Conservation (phyloP, 805 yeast genomes). For the Dipodascopsis uninucleata region DNA sequence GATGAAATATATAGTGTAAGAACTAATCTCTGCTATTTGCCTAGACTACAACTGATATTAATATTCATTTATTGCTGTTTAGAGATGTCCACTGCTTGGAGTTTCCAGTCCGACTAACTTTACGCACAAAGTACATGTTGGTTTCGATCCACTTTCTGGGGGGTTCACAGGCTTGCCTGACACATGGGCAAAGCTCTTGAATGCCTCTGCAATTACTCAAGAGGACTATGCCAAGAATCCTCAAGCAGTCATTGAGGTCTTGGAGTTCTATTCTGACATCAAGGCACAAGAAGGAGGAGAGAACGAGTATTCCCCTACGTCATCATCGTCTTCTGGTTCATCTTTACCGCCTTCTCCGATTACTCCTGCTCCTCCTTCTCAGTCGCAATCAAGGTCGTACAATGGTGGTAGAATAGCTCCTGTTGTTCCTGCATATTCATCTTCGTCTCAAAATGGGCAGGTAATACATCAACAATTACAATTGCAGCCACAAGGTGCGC, state of each 20-base stretch:
- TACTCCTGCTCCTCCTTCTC: slow-evolving; percentile 34
- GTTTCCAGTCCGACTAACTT: slow-evolving; percentile 93
- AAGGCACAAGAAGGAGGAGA: slow-evolving; percentile 27
- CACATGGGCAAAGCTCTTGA: slow-evolving; percentile 82
- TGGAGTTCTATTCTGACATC: slow-evolving; percentile 60
- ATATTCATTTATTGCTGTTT: not conserved
- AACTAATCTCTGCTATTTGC: not conserved
- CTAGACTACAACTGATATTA: not conserved
- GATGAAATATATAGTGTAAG: slow-evolving; percentile 60
- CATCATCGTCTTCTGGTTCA: slow-evolving; percentile 15
- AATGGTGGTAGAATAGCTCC: slow-evolving; percentile 11
- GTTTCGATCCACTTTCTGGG: slow-evolving; percentile 78
- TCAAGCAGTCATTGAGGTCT: slow-evolving; percentile 88
- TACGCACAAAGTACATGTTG: slow-evolving; percentile 94
- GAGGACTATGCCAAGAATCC: slow-evolving; percentile 90
- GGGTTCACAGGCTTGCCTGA: slow-evolving; percentile 88
- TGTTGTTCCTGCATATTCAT: not conserved
- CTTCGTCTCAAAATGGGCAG: too few relatives aligned
- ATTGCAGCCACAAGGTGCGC: not conserved
- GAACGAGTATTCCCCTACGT: slow-evolving; percentile 18
- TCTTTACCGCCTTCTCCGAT: slow-evolving; percentile 24
- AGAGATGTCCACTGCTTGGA: slow-evolving; percentile 40
- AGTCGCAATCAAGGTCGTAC: slow-evolving; percentile 16
- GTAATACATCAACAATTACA: slow-evolving; percentile 1
- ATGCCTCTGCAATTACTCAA: slow-evolving; percentile 81